Evolutionary conservation across 192 early-diverging fungal genomes (phyloP), one percentile per base, ranked within the genome.

Genomic region (Backusella parvicylindrica): DNA sequence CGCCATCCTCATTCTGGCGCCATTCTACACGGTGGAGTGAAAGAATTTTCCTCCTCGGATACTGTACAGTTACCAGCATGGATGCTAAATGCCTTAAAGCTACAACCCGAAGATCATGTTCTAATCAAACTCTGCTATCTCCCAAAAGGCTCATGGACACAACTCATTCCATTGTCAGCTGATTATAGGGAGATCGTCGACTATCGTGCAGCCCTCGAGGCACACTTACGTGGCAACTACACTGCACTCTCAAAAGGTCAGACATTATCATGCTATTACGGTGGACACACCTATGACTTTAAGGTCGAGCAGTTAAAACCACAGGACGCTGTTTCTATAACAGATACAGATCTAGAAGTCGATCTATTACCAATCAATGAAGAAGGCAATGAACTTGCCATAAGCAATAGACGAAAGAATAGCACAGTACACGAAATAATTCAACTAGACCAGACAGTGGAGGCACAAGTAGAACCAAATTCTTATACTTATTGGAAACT

Each of bases 271-370:
- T 86, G 93, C 8, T 79, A 81, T 7, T 87, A 91, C 26, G 85
- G 83, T 8, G 77, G 80, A 0, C 81, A 80, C 1, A 65, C 71
- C 15, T 81, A 79, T 72, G 49, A 74, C 26, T 95, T 95, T 73
- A 65, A 87, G 11, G 90, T 97, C 0, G 81, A 80, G 2, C 89
- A 91, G 18, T 80, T 97, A 6, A 86, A 94, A 79, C 92, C 92
- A 0, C 83, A 81, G 1, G 73, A 80, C 3, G 93, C 88, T 11
- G 90, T 92, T 30, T 86, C 90, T 11, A 84, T 93, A 2, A 88
- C 93, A 3, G 90, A 96, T 73, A 92, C 92, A 0, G 95, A 96
- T 81, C 77, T 96, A 18, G 90, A 89, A 16, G 91, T 96, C 6
- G 93, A 95, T 73, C 91, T 96, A 66, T 83, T 87, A 43, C 86